Evolutionary conservation across 2,329 filamentous ascomycete genomes (phyloP).

Genomic region (Aspergillus persii): DNA sequence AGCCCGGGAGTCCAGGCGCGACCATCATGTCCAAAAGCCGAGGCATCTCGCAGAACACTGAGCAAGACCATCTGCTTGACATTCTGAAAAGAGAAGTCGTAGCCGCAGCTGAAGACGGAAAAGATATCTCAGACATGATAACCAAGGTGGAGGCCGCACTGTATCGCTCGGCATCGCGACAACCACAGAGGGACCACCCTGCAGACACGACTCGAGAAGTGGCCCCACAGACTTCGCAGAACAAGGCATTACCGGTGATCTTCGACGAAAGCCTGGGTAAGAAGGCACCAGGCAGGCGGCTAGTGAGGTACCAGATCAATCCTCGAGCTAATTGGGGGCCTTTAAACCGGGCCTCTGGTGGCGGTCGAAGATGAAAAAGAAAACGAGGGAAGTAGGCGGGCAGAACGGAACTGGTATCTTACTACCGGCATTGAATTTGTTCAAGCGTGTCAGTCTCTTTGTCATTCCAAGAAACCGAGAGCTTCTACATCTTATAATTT

Average conservation of each 20-base stretch:
- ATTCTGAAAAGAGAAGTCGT: conserved; percentile 38
- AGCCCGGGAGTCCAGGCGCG: conserved; percentile 67
- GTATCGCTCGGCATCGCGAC: conserved; percentile 34
- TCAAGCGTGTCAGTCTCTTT: too few relatives aligned
- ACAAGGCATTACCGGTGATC: conserved; percentile 57
- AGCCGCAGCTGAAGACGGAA: conserved; percentile 32
- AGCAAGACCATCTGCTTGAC: conserved; percentile 30
- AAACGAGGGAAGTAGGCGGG: neutral
- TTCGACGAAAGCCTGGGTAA: conserved; percentile 81
- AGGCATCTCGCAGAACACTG: conserved; percentile 30
- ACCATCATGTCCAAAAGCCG: conserved; percentile 59
- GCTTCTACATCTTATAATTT: too few relatives aligned
- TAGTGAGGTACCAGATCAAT: conserved; percentile 86
- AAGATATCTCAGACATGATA: conserved; percentile 38
- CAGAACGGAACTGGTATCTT: neutral
- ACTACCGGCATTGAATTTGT: too few relatives aligned
- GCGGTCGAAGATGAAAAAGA: conserved; percentile 3
- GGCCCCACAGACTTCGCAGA: neutral
- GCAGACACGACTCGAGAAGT: neutral
- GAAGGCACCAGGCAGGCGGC: conserved; percentile 59
- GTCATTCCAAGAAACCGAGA: too few relatives aligned
- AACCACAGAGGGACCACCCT: conserved; percentile 14
- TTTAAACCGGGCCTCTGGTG: conserved; percentile 52
- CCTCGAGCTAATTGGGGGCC: conserved; percentile 94
- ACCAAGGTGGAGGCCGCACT: conserved; percentile 46